Base-by-base conservation (phyloP, 148 eudicot species). In the Camellia sinensis region DNA sequence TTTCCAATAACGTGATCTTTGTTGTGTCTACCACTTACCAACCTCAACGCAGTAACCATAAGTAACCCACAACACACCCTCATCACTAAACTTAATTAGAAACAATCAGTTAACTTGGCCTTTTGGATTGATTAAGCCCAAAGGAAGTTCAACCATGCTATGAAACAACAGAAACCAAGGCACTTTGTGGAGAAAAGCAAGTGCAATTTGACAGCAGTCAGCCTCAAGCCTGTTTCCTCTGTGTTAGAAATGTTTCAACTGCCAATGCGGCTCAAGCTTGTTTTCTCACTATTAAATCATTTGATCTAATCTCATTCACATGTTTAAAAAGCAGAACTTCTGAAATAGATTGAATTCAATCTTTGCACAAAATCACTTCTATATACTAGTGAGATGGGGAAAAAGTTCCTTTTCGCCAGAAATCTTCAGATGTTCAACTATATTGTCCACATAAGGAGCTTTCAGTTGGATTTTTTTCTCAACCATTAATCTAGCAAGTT, bases 401-500 rank as follows among this genome's bases (percentile, higher is more conserved):
- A 85, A 78, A 60, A 87, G 80, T 74, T 91, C 88, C 74, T 76
- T 61, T 75, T 80, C 76, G 63, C 78, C 82, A 43, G 48, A 77
- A 79, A 68, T 85, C 76, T 82, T 81, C 43, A 87, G 65, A 54
- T 82, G 61, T 71, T 84, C 77, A n/a, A 75, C 75, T 41, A 86
- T 61, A 78, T 67, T 29, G 18, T 83, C 73, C 44, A 75, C 74
- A 68, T 84, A 81, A 62, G 87, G 71, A 81, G 82, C 41, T 80
- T 89, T 78, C 44, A 89, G 46, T 67, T 54, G 82, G 50, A 90
- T 84, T 76, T 89, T 80, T 84, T 80, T 88, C 71, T 80, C 78
- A 56, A 61, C 78, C 93, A 93, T 91, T 5, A 82, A 40, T 71
- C 77, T 59, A 12, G 83, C 88, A 10, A 95, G 71, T 52, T 83